These are phyloP conservation scores for Phytophthora parvispora DNA, from an alignment of 352 stramenopile species.

Conservation along the genomic window DNA sequence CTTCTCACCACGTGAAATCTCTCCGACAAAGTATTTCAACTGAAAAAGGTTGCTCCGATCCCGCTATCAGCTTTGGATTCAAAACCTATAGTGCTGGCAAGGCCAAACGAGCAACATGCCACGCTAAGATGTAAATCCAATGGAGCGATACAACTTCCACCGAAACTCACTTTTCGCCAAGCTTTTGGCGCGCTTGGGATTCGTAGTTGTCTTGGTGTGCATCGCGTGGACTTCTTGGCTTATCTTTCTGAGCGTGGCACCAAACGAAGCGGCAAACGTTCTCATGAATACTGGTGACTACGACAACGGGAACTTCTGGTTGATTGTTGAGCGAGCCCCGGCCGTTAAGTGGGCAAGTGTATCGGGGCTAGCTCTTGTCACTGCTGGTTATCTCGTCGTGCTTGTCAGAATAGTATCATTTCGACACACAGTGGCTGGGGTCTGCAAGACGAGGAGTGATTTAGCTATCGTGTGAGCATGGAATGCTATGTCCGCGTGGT, in stretches of 20 bases:
- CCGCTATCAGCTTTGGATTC: not conserved
- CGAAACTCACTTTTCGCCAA: conserved; percentile 8
- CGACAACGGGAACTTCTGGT: conserved; percentile 41
- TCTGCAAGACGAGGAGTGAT: not conserved
- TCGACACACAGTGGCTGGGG: not conserved
- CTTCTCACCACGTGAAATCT: not conserved
- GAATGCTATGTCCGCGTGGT: not conserved
- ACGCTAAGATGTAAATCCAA: not conserved
- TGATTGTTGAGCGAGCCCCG: conserved; percentile 20
- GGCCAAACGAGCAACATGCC: not conserved
- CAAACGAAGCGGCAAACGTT: conserved; percentile 32
- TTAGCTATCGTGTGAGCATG: not conserved
- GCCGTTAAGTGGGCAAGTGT: conserved; percentile 9
- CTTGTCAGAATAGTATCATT: conserved; percentile 16
- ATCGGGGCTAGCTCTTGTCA: conserved; percentile 9
- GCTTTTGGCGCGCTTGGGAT: conserved; percentile 15
- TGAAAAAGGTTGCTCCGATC: conserved; percentile 1
- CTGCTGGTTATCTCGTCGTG: conserved; percentile 2
- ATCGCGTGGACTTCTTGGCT: conserved; percentile 36
- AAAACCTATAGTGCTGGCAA: no score
- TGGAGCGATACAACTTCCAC: not conserved
- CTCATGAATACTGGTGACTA: conserved; percentile 43
- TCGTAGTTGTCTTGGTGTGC: conserved; percentile 9
- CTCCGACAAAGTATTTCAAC: not conserved
- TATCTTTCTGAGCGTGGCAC: conserved; percentile 27